Percentiles rank a stretch among this genome's conserved stretches.
Conservation (phyloP, 257 asterid species). For the Verbena officinalis region DNA sequence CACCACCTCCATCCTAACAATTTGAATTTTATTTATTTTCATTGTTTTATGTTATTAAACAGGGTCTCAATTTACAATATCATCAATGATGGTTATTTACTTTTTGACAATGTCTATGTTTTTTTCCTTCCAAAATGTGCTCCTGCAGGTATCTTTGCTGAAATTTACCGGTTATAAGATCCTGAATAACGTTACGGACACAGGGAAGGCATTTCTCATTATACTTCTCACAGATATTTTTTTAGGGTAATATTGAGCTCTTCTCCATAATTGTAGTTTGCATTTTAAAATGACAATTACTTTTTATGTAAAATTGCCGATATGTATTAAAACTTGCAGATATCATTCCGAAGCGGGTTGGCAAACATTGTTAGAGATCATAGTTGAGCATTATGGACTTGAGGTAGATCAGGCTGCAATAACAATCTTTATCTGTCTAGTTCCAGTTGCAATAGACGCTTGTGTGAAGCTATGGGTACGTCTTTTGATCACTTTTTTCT, state of each 20-base stretch:
- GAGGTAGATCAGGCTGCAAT: slow-evolving; percentile 74
- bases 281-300: neutral
- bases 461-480: slow-evolving; percentile 97
- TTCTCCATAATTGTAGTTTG: slow-evolving; percentile 1
- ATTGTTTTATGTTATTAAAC: neutral
- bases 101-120: slow-evolving; percentile 23
- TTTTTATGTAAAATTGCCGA: neutral
- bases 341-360: slow-evolving; percentile 97
- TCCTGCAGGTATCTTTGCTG: slow-evolving; percentile 88
- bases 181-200: slow-evolving; percentile 77
- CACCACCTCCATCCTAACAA: slow-evolving; percentile 13
- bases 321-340: slow-evolving; percentile 47
- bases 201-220: slow-evolving; percentile 89
- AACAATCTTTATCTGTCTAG: slow-evolving; percentile 69
- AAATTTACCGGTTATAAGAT: slow-evolving; percentile 93
- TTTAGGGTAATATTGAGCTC: slow-evolving; percentile 64
- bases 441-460: slow-evolving; percentile 84
- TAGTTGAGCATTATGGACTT: slow-evolving; percentile 82
- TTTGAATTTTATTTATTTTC: neutral
- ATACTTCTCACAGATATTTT: slow-evolving; percentile 88
- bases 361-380: slow-evolving; percentile 79
- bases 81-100: slow-evolving; percentile 4
- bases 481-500: neutral
- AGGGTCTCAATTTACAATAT: slow-evolving; percentile 1
- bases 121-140: slow-evolving; percentile 27